Conservation (phyloP, 495 filamentous ascomycete species). For the Stereocaulon alpinum region DNA sequence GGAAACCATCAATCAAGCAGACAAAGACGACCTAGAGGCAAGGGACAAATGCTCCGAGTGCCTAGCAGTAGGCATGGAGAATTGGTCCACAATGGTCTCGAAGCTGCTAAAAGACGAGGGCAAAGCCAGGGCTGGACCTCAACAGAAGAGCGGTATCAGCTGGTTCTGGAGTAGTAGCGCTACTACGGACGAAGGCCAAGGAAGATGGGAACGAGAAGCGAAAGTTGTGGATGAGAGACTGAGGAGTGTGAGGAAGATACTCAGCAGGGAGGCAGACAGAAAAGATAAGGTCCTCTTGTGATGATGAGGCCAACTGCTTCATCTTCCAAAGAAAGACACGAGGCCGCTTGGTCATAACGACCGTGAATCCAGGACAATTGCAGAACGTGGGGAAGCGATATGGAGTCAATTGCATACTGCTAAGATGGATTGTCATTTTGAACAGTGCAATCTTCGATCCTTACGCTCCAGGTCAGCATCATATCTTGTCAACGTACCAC, state of each 20-base stretch:
- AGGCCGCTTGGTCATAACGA: not conserved
- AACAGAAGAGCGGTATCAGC: constrained; percentile 31
- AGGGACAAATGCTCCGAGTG: constrained; percentile 60
- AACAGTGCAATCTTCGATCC: no score
- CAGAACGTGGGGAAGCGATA: no score
- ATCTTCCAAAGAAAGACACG: not conserved
- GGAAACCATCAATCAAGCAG: constrained; percentile 18
- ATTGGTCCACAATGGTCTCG: constrained; percentile 64
- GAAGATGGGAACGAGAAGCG: constrained; percentile 18
- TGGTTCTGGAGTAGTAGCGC: constrained; percentile 39
- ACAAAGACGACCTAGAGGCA: constrained; percentile 32
- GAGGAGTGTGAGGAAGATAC: constrained; percentile 11
- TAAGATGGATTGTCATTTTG: no score
- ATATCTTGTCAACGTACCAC: no score
- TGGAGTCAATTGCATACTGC: no score
- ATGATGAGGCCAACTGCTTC: no score
- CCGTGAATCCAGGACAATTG: no score
- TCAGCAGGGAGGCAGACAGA: constrained; percentile 4
- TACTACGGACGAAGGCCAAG: constrained; percentile 2
- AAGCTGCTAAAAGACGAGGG: constrained; percentile 43
- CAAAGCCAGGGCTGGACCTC: constrained; percentile 28
- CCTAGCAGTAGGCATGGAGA: constrained; percentile 55
- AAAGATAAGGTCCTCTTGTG: not conserved
- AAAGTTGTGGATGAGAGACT: constrained; percentile 17
- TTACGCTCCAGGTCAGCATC: no score